These are phyloP conservation scores for Rosa persica DNA, from an alignment of 306 rosid genomes.

Conservation along the genomic window DNA sequence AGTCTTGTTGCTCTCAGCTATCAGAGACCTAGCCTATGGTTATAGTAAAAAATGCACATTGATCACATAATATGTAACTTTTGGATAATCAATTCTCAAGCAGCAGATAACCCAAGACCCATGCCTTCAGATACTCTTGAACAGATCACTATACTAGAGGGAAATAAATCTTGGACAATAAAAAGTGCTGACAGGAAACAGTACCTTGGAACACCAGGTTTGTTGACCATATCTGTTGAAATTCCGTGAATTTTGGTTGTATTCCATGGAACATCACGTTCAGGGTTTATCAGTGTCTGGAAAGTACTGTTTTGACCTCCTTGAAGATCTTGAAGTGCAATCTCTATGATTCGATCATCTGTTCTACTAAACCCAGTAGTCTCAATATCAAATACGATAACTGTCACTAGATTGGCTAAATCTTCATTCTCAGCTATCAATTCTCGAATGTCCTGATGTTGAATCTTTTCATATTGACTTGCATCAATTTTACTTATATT, in stretches of 20 bases:
- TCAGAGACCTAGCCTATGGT: neutral
- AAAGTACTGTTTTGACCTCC: conserved; percentile 92
- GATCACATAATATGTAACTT: neutral
- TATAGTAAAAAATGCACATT: neutral
- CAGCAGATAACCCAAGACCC: neutral
- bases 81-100: neutral
- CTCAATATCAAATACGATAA: conserved; percentile 69
- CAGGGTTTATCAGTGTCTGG: conserved; percentile 86
- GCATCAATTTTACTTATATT: conserved; percentile 50
- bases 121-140: neutral
- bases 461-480: conserved; percentile 50
- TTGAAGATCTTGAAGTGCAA: conserved; percentile 73
- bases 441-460: conserved; percentile 44
- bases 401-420: conserved; percentile 50
- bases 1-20: neutral
- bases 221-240: conserved; percentile 56
- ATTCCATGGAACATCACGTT: conserved; percentile 42
- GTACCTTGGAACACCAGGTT: conserved; percentile 85
- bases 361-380: conserved; percentile 74
- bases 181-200: neutral
- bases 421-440: conserved; percentile 59
- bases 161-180: conserved; percentile 5
- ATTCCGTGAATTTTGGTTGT: conserved; percentile 62
- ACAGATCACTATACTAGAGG: neutral
- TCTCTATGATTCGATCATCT: conserved; percentile 61